Evolutionary conservation across 163 green algal species (phyloP).

Genomic region (Scenedesmus sp.): DNA sequence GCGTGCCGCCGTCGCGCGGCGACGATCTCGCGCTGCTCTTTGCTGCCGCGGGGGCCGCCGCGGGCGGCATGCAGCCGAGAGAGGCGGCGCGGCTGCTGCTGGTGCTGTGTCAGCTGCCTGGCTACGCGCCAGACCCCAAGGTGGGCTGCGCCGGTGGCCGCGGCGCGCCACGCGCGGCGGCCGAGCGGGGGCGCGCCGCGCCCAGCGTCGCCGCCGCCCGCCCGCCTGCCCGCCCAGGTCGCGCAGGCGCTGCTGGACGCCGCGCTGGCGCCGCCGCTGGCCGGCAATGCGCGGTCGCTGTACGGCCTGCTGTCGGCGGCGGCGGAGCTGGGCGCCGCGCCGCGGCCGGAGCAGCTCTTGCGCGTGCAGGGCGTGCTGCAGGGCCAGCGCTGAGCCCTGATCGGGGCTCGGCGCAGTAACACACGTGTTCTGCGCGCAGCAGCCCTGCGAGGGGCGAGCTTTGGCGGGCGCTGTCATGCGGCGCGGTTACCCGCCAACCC

Average conservation of each 20-base stretch:
- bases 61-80: not conserved
- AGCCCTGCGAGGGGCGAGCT: too few relatives aligned
- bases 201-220: too few relatives aligned
- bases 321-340: too few relatives aligned
- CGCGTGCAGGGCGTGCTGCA: too few relatives aligned
- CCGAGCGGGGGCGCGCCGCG: too few relatives aligned
- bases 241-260: slow-evolving; percentile 18
- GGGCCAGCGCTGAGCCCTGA: too few relatives aligned
- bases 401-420: too few relatives aligned
- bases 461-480: too few relatives aligned
- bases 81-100: slow-evolving; percentile 9
- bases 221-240: not conserved
- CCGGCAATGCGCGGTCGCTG: not conserved
- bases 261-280: not conserved
- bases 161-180: too few relatives aligned
- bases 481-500: too few relatives aligned
- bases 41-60: slow-evolving; percentile 25
- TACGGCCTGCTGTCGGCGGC: slow-evolving; percentile 8
- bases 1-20: not conserved
- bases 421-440: too few relatives aligned
- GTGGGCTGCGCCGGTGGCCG: not conserved
- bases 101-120: slow-evolving; percentile 22
- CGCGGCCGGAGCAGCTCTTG: too few relatives aligned
- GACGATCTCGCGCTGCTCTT: slow-evolving; percentile 25
- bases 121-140: slow-evolving; percentile 20